Base-by-base conservation (phyloP, 441 rosid genomes). In the Metrosideros polymorpha region DNA sequence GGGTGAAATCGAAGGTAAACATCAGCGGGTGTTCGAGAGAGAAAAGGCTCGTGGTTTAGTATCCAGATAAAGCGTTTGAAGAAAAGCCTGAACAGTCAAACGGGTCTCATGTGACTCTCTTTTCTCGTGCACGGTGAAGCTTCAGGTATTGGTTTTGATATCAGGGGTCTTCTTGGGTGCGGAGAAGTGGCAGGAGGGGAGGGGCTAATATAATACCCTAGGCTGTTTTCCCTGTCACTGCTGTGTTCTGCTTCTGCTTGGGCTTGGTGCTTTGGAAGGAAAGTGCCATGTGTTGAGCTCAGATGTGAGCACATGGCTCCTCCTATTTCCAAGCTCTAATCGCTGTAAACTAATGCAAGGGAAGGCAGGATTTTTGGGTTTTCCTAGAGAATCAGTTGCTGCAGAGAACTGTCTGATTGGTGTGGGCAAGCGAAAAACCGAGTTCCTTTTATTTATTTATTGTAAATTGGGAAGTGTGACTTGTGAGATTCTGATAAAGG, bases 291-390 rank as follows among this genome's bases (percentile, higher is more conserved):
- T 94, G 95, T 91, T 90, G 92, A 93, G 89, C 92, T 90, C 95
- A 89, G 94, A 90, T 88, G 87, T 82, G 32, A 85, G 92, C 96
- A 94, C 96, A 94, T 93, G 96, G 91, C 92, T 91, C 88, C 93
- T 90, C 94, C 79, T 76, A 88, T 89, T 89, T 89, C 94, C 92
- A 92, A 89, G 93, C 90, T 86, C 91, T 90, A 88, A 91, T 25
- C 86, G 84, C 87, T 53, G 90, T 85, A 71, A 39, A 35, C 8
- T 39, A 71, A 71, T 71, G 79, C 47, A 6, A 32, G 79, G 79
- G 79, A 71, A 71, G 79, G 79, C 47, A 71, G 79, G 47, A 47
- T 22, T 71, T 71, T 71, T 71, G 79, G 79, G 79, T 35, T 71
- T 71, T 71, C 47, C 79, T 10, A 71, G 79, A 71, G 79, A 71